phyloP scores from a whole-genome alignment of 495 filamentous ascomycete species.

The Penicillium salamii region DNA sequence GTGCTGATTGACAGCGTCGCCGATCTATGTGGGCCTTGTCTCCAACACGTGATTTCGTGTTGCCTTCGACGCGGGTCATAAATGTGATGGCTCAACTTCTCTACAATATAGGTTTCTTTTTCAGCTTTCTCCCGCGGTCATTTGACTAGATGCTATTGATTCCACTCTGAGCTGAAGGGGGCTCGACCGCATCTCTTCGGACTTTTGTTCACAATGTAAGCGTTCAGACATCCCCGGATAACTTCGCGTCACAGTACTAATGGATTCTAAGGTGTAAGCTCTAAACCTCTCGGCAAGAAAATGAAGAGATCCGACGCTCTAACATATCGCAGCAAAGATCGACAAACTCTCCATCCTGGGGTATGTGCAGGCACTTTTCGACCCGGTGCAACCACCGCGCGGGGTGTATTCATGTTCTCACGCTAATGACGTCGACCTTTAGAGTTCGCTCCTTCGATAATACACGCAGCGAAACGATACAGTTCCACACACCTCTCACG shows the following conservation, averaged over 20 bases:
- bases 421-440: slow-evolving; percentile 3
- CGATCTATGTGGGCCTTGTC: slow-evolving; percentile 18
- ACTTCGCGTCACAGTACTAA: slow-evolving; percentile 18
- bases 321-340: slow-evolving; percentile 57
- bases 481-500: slow-evolving; percentile 86
- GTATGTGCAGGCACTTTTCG: slow-evolving; percentile 38
- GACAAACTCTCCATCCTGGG: slow-evolving; percentile 85
- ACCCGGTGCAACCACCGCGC: slow-evolving; percentile 1
- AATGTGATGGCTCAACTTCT: slow-evolving; percentile 18
- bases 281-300: background rate
- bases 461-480: slow-evolving; percentile 70
- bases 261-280: slow-evolving; percentile 29
- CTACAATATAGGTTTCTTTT: slow-evolving; percentile 10
- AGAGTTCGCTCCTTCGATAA: slow-evolving; percentile 93
- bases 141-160: background rate
- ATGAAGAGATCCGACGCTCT: background rate
- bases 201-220: slow-evolving; percentile 22
- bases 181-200: background rate
- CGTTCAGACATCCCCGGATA: slow-evolving; percentile 5
- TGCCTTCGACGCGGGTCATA: slow-evolving; percentile 20
- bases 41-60: slow-evolving; percentile 35
- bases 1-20: slow-evolving; percentile 11
- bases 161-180: background rate
- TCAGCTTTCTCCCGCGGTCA: background rate
- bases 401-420: background rate